Conservation (phyloP, 1,284 basidiomycete genomes). For the Cystobasidium pallidum region DNA sequence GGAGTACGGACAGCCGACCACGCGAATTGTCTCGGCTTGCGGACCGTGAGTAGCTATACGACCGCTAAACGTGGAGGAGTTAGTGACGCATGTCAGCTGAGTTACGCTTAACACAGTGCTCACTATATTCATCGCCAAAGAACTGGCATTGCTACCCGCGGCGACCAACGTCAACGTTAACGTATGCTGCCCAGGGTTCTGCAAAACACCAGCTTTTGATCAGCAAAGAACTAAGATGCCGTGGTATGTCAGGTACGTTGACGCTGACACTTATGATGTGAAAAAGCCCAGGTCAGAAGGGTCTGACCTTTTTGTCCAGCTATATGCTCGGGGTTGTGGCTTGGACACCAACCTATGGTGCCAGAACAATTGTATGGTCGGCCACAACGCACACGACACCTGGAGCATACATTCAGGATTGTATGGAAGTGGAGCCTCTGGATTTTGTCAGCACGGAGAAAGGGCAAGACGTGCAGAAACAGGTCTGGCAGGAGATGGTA, state of each 20-base stretch:
- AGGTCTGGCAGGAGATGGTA: slow-evolving; percentile 43
- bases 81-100: no score
- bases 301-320: not conserved
- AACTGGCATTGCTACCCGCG: slow-evolving; percentile 41
- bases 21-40: slow-evolving; percentile 44
- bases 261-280: no score
- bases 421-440: slow-evolving; percentile 17
- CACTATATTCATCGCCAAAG: slow-evolving; percentile 42
- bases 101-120: no score
- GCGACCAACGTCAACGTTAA: slow-evolving; percentile 45
- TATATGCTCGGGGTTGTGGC: not conserved
- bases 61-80: no score
- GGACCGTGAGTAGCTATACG: slow-evolving; percentile 26
- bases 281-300: no score
- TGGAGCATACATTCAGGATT: slow-evolving; percentile 42
- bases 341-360: slow-evolving; percentile 9
- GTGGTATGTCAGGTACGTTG: not conserved
- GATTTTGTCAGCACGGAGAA: slow-evolving; percentile 11
- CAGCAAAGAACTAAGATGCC: slow-evolving; percentile 7
- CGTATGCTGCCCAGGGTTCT: slow-evolving; percentile 48
- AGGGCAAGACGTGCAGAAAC: slow-evolving; percentile 26
- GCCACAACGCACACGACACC: slow-evolving; percentile 13
- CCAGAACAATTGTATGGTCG: slow-evolving; percentile 42
- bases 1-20: not conserved
- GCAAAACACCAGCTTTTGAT: slow-evolving; percentile 30